Conservation (phyloP, 2,329 filamentous ascomycete species). For the Cercospora zeina region DNA sequence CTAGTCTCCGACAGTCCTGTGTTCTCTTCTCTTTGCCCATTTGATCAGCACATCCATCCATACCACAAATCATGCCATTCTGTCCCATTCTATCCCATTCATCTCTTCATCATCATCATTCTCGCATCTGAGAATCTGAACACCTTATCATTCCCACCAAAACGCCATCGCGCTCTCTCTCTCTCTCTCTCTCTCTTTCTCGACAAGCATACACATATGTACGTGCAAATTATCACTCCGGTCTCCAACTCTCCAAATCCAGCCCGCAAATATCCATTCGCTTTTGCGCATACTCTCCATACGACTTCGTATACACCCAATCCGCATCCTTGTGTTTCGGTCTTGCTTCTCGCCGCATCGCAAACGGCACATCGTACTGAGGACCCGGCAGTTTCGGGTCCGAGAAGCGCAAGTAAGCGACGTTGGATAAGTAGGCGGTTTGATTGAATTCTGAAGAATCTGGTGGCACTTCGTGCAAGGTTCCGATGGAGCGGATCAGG, state of each 20-base stretch:
- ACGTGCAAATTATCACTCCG: not conserved
- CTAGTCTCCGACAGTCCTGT: too few relatives aligned
- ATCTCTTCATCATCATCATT: not conserved
- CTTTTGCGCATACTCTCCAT: constrained; percentile 52
- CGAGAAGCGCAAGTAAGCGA: constrained; percentile 50
- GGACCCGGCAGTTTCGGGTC: constrained; percentile 53
- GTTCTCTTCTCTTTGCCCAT: too few relatives aligned
- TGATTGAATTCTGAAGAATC: constrained; percentile 45
- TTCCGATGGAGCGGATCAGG: constrained; percentile 37
- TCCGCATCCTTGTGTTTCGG: constrained; percentile 51
- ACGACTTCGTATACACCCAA: constrained; percentile 53
- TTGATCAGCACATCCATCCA: too few relatives aligned
- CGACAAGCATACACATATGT: not conserved
- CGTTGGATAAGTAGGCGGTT: constrained; percentile 46
- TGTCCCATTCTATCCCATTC: not conserved
- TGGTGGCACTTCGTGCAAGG: constrained; percentile 33
- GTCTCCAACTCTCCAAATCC: constrained; percentile 50
- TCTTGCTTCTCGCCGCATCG: constrained; percentile 44
- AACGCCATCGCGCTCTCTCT: constrained; percentile 7
- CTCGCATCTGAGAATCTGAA: not conserved
- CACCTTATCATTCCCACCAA: not conserved
- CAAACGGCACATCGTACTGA: constrained; percentile 53
- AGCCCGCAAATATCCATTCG: constrained; percentile 56
- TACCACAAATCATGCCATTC: not conserved
- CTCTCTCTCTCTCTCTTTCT: too few relatives aligned